These are phyloP conservation scores for Claviceps africana DNA, from an alignment of 2,329 filamentous ascomycete species.

Conservation along the genomic window DNA sequence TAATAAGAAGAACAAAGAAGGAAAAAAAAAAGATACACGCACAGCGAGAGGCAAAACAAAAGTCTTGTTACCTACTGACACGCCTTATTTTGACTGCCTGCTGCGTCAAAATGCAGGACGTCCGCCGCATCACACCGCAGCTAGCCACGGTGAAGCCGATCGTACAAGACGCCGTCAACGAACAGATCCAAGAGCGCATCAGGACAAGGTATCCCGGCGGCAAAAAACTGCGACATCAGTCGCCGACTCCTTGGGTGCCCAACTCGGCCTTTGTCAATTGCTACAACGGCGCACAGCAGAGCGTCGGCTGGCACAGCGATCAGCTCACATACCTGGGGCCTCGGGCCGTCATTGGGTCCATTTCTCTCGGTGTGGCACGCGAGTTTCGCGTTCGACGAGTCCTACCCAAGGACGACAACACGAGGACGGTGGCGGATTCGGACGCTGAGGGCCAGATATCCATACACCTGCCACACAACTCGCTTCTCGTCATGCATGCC, in stretches of 20 bases:
- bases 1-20: too few species aligned
- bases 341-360: conserved; percentile 71
- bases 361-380: conserved; percentile 82
- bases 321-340: conserved; percentile 89
- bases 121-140: conserved; percentile 61
- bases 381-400: conserved; percentile 81
- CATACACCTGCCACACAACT: conserved; percentile 90
- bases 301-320: conserved; percentile 84
- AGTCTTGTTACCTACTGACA: not conserved
- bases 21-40: not conserved
- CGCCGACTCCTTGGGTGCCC: conserved; percentile 57
- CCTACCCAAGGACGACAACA: conserved; percentile 39
- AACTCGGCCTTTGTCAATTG: conserved; percentile 94
- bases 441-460: conserved; percentile 75
- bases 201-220: conserved; percentile 50
- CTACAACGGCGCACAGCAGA: conserved; percentile 69
- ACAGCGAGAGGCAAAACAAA: not conserved
- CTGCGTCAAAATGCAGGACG: conserved; percentile 36
- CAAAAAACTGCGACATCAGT: conserved; percentile 66
- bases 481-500: conserved; percentile 86
- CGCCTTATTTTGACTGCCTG: not conserved
- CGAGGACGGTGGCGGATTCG: conserved; percentile 27
- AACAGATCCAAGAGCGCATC: conserved; percentile 60
- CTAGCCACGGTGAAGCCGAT: conserved; percentile 54
- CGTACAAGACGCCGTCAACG: conserved; percentile 65